phyloP scores from a whole-genome alignment of 768 basidiomycete genomes.

The Tricholoma bakamatsutake region DNA sequence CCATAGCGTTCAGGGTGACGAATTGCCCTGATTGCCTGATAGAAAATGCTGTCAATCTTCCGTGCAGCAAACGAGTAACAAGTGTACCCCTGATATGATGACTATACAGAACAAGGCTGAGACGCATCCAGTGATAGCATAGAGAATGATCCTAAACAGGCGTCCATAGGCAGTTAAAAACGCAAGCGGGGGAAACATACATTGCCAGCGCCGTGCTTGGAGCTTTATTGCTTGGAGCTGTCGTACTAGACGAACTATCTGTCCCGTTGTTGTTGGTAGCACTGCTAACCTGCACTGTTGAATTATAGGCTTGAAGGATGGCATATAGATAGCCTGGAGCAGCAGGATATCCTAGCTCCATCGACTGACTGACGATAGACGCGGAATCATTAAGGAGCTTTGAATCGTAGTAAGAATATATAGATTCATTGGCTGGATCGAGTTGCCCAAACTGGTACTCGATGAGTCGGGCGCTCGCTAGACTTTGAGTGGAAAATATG shows the following conservation, averaged over 20 bases:
- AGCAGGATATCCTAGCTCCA: slow-evolving; percentile 35
- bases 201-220: slow-evolving; percentile 69
- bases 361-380: slow-evolving; percentile 35
- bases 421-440: slow-evolving; percentile 40
- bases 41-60: slow-evolving; percentile 5
- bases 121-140: slow-evolving; percentile 86
- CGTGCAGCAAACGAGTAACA: not conserved
- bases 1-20: slow-evolving; percentile 92
- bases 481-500: slow-evolving; percentile 68
- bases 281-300: slow-evolving; percentile 33
- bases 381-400: slow-evolving; percentile 52
- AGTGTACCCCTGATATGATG: slow-evolving; percentile 73
- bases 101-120: slow-evolving; percentile 81
- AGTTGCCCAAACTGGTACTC: slow-evolving; percentile 58
- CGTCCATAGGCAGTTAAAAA: not conserved
- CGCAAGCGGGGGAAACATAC: slow-evolving; percentile 31
- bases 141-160: slow-evolving; percentile 64
- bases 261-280: slow-evolving; percentile 19
- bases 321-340: slow-evolving; percentile 65
- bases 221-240: slow-evolving; percentile 6
- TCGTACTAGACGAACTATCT: slow-evolving; percentile 11
- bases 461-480: slow-evolving; percentile 49
- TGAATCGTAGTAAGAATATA: slow-evolving; percentile 56
- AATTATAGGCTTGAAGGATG: slow-evolving; percentile 58
- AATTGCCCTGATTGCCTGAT: slow-evolving; percentile 71